These are phyloP conservation scores for Mortierella sp. DNA, from an alignment of 371 early-diverging fungal species.

Conservation along the genomic window DNA sequence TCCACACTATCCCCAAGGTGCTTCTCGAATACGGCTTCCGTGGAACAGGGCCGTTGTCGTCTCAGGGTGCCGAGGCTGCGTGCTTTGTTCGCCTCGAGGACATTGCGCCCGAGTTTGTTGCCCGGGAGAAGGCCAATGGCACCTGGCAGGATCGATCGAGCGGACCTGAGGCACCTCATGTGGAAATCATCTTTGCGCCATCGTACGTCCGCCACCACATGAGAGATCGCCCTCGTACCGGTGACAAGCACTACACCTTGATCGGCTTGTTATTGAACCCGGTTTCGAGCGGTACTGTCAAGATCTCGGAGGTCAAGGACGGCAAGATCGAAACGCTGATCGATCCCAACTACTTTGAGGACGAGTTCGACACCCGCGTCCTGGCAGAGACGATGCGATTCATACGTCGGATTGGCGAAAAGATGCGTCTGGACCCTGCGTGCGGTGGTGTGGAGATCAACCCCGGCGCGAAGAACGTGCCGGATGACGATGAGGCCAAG, in stretches of 20 bases:
- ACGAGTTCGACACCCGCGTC: slow-evolving; percentile 44
- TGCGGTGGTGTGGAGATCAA: slow-evolving; percentile 26
- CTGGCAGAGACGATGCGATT: slow-evolving; percentile 36
- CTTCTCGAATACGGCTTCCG: slow-evolving; percentile 37
- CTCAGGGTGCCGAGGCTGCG: slow-evolving; percentile 16
- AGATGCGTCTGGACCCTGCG: slow-evolving; percentile 30
- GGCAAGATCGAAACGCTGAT: slow-evolving; percentile 36
- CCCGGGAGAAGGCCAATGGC: slow-evolving; percentile 54
- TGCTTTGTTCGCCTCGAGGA: slow-evolving; percentile 51
- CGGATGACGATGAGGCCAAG: slow-evolving; percentile 30
- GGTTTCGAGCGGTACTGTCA: slow-evolving; percentile 27
- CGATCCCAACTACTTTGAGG: slow-evolving; percentile 47
- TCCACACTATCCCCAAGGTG: slow-evolving; percentile 12
- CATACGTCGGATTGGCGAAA: slow-evolving; percentile 28
- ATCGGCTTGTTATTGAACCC: slow-evolving; percentile 43
- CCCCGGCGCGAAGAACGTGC: slow-evolving; percentile 37
- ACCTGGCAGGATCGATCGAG: slow-evolving; percentile 48
- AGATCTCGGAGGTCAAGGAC: slow-evolving; percentile 32
- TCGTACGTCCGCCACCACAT: slow-evolving; percentile 18
- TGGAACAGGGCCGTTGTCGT: slow-evolving; percentile 22
- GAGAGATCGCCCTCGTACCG: slow-evolving; percentile 17
- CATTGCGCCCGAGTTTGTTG: slow-evolving; percentile 53
- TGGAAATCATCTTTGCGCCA: slow-evolving; percentile 39
- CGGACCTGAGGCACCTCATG: slow-evolving; percentile 44
- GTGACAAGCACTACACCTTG: slow-evolving; percentile 29